Conservation (phyloP, 169 alveolate genomes). For the Neospora caninum region DNA sequence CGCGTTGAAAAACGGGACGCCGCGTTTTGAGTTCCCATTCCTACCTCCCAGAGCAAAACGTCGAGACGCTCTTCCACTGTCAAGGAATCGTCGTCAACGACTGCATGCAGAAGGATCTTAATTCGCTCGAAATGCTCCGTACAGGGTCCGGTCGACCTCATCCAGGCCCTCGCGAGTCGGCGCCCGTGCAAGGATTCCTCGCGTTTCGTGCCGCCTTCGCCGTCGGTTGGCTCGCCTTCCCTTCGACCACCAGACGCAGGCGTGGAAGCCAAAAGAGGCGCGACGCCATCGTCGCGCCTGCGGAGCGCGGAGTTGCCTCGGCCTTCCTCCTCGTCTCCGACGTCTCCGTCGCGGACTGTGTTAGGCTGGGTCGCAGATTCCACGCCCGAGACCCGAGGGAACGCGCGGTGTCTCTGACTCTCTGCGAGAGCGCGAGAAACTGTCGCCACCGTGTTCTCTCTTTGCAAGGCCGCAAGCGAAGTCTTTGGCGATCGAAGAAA, state of each 20-base stretch:
- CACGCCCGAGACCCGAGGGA: too few species aligned
- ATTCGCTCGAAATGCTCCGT: background rate
- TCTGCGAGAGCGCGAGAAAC: too few species aligned
- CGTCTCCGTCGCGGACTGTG: too few species aligned
- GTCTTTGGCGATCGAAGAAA: too few species aligned
- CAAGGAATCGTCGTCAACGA: background rate
- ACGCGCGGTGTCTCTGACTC: too few species aligned
- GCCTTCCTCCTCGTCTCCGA: too few species aligned
- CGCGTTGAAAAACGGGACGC: too few species aligned
- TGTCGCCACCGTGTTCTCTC: too few species aligned
- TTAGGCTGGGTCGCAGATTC: too few species aligned
- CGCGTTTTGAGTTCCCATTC: background rate
- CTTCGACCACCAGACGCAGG: background rate
- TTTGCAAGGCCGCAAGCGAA: too few species aligned
- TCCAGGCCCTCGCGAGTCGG: background rate
- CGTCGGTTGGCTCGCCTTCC: background rate
- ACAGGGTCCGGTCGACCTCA: too few species aligned
- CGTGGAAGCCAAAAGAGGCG: background rate
- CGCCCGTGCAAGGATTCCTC: background rate
- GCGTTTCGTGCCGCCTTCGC: background rate
- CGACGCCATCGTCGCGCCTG: background rate
- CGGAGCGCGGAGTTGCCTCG: too few species aligned
- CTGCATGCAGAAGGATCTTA: background rate
- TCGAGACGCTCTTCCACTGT: background rate
- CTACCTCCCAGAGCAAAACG: background rate